phyloP scores from a whole-genome alignment of 106 monocot species.

The Apostasia shenzhenica region DNA sequence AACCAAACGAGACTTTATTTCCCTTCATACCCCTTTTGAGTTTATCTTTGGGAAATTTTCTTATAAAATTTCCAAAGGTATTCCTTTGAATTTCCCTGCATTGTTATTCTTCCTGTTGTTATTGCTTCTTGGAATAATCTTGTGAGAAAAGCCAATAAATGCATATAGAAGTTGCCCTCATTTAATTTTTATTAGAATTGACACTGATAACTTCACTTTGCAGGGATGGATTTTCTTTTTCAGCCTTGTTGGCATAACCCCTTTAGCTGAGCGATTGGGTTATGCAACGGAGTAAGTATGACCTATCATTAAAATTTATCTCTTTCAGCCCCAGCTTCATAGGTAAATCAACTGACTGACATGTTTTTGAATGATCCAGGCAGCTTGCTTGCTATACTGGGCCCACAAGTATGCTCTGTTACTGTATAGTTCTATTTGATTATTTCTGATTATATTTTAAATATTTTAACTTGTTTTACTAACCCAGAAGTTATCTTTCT shows the following conservation, averaged over 20 bases:
- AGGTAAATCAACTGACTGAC: conserved; percentile 6
- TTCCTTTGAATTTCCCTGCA: no score
- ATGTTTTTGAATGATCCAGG: conserved; percentile 34
- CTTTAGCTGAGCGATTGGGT: conserved; percentile 65
- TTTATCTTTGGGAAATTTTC: no score
- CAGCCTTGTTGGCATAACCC: conserved; percentile 57
- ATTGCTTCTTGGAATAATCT: no score
- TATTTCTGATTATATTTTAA: not conserved
- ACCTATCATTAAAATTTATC: not conserved
- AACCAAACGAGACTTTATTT: no score
- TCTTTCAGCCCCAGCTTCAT: not conserved
- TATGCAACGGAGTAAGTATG: conserved; percentile 65
- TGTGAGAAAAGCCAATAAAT: no score
- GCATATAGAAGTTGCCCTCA: no score
- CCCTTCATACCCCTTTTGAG: no score
- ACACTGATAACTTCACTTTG: not conserved
- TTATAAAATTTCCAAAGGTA: no score
- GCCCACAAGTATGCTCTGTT: conserved; percentile 60
- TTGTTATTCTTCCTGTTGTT: no score
- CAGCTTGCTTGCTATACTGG: conserved; percentile 91
- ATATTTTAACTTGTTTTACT: conserved; percentile 1
- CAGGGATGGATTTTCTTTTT: conserved; percentile 42
- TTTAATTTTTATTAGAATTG: no score
- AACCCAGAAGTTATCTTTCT: not conserved
- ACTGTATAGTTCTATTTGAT: not conserved